Evolutionary conservation across 139 green algal species (phyloP), one percentile per base, ranked within the genome.

Genomic region (Pseudopediastrum boryanum): DNA sequence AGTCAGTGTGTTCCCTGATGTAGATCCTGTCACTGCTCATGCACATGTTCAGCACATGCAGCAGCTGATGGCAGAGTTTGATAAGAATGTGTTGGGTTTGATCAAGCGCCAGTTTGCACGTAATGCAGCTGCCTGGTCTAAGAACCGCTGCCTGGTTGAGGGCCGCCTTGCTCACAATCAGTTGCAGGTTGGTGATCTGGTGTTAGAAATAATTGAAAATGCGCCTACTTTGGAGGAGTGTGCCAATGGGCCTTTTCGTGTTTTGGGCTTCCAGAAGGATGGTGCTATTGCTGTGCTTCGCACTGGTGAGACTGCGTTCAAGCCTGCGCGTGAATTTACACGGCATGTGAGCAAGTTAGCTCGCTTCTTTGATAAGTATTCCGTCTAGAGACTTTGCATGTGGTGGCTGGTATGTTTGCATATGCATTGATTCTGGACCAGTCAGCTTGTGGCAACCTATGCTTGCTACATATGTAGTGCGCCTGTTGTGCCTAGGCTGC

Each of bases 121-220:
- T 23, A 75, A 75, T 75, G 67, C 67, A n/a, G 9, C 7, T 23
- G 2, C 35, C 3, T 75, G 67, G 67, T 46, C 67, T 41, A n/a
- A n/a, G n/a, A n/a, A n/a, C n/a, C n/a, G n/a, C 42, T 36, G 25
- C 67, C 29, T 43, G 31, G 25, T 43, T 29, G 35, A 29, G 21
- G 7, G 5, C 25, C 13, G 29, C n/a, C 10, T 23, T 3, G 25
- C 33, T 3, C 33, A 3, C 21, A 44, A 29, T 33, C 29, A 25
- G 9, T 16, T 62, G 52, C 52, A 62, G 27, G 46, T 46, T 31
- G 68, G 68, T 65, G 68, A 76, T 48, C 63, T 9, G 31, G 68
- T 76, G 19, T 38, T 64, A 50, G 68, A 76, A 50, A 36, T 76
- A 21, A 19, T 76, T 29, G 46, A 50, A 25, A 48, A 33, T 33